These are phyloP conservation scores for Solanum chaucha DNA, from an alignment of 257 asterid genomes.

Conservation along the genomic window DNA sequence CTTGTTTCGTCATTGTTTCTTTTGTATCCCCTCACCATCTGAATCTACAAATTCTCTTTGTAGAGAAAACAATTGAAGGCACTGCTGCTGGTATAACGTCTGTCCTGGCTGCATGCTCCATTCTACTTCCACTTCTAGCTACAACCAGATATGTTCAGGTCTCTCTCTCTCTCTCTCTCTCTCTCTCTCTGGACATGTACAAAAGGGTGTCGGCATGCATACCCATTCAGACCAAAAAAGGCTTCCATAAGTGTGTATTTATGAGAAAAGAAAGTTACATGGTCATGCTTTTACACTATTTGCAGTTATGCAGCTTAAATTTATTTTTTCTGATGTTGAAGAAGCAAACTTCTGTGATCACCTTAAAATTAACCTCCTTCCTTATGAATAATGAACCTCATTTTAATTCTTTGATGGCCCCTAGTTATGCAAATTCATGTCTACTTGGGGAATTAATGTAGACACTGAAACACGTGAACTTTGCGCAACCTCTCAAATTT, in stretches of 20 bases:
- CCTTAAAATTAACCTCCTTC: not conserved
- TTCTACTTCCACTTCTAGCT: slow-evolving; percentile 80
- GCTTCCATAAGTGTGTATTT: not conserved
- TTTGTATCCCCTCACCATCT: too few relatives aligned
- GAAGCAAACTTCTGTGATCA: not conserved
- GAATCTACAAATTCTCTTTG: too few relatives aligned
- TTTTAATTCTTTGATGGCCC: not conserved
- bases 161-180: slow-evolving; percentile 19
- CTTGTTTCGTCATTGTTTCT: too few relatives aligned
- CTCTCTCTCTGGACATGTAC: not conserved
- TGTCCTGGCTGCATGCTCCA: too few relatives aligned
- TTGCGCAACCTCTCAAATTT: not conserved
- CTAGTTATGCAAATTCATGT: not conserved
- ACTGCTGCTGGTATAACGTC: too few relatives aligned
- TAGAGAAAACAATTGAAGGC: too few relatives aligned
- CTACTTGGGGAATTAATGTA: not conserved
- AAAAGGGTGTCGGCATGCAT: not conserved
- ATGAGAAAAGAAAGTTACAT: not conserved
- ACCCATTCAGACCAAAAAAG: not conserved
- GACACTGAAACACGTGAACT: not conserved
- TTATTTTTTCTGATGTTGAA: not conserved
- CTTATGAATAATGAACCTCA: not conserved
- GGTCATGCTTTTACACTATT: not conserved
- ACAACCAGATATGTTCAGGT: slow-evolving; percentile 77
- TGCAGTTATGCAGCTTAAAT: not conserved